These are phyloP conservation scores for Fusarium sp. DNA, from an alignment of 2,329 filamentous ascomycete genomes.

Conservation along the genomic window DNA sequence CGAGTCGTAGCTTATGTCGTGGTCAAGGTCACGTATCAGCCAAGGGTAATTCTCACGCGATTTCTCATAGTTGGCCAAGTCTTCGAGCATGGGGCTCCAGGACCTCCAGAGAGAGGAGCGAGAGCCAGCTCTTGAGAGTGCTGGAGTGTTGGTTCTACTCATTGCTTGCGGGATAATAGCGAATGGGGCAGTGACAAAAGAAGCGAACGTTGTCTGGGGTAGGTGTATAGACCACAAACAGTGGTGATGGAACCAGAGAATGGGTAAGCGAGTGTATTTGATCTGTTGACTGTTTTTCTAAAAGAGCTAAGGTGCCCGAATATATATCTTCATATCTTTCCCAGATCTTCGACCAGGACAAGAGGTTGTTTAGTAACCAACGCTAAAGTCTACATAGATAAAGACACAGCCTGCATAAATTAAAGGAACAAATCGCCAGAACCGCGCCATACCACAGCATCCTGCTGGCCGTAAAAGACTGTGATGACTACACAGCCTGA, in stretches of 20 bases:
- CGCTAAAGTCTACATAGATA: not conserved
- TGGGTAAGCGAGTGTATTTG: slow-evolving; percentile 7
- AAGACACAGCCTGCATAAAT: not conserved
- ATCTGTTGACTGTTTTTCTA: not conserved
- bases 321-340: slow-evolving; percentile 18
- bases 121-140: slow-evolving; percentile 34
- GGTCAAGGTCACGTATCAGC: slow-evolving; percentile 17
- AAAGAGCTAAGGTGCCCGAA: not conserved
- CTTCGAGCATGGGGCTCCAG: slow-evolving; percentile 40
- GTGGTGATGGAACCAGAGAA: not conserved
- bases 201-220: not conserved
- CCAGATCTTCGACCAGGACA: not conserved
- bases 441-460: not conserved
- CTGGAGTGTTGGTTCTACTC: slow-evolving; percentile 14
- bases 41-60: slow-evolving; percentile 45
- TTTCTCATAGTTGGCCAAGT: slow-evolving; percentile 42
- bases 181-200: not conserved
- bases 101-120: slow-evolving; percentile 43
- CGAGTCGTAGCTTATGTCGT: not conserved
- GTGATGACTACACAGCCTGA: not conserved
- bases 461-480: not conserved
- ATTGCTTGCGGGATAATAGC: not conserved
- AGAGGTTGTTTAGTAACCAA: not conserved
- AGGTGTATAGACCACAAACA: not conserved
- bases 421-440: not conserved